Evolutionary conservation across 345 rosid genomes (phyloP).

Genomic region (Punica granatum): DNA sequence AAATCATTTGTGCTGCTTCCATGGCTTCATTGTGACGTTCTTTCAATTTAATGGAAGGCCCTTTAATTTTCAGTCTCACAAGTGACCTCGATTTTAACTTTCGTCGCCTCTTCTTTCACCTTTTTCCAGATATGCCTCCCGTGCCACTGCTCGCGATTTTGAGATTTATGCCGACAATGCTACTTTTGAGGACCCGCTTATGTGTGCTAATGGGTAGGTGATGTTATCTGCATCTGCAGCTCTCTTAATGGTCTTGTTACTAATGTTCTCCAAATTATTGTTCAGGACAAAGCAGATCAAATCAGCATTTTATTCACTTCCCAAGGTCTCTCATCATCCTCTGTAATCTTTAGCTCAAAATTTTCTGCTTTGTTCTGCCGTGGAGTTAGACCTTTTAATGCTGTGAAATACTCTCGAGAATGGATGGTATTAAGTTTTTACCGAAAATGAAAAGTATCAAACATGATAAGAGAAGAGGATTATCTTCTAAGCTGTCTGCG

Average conservation of each 20-base stretch:
- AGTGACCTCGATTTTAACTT: background rate
- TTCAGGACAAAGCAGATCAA: conserved; percentile 85
- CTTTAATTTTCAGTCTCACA: background rate
- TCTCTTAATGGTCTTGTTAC: background rate
- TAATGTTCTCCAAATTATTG: background rate
- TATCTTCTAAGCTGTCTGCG: background rate
- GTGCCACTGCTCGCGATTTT: conserved; percentile 56
- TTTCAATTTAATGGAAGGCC: background rate
- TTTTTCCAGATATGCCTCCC: conserved; percentile 52
- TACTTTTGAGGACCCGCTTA: conserved; percentile 93
- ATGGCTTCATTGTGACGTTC: background rate
- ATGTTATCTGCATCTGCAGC: background rate
- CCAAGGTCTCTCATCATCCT: conserved; percentile 37
- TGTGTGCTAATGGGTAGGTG: conserved; percentile 75
- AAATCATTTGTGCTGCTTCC: background rate
- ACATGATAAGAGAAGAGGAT: background rate
- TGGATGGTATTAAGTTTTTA: background rate
- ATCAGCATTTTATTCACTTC: conserved; percentile 78
- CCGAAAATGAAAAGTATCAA: background rate
- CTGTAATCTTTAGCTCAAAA: background rate
- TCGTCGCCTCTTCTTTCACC: background rate
- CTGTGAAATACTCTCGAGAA: background rate
- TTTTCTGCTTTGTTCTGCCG: background rate
- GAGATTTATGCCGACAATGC: conserved; percentile 75
- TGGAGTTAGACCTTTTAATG: background rate